Evolutionary conservation across 2,329 filamentous ascomycete genomes (phyloP), one percentile per base, ranked within the genome.

Genomic region (Pleomassaria siparia): DNA sequence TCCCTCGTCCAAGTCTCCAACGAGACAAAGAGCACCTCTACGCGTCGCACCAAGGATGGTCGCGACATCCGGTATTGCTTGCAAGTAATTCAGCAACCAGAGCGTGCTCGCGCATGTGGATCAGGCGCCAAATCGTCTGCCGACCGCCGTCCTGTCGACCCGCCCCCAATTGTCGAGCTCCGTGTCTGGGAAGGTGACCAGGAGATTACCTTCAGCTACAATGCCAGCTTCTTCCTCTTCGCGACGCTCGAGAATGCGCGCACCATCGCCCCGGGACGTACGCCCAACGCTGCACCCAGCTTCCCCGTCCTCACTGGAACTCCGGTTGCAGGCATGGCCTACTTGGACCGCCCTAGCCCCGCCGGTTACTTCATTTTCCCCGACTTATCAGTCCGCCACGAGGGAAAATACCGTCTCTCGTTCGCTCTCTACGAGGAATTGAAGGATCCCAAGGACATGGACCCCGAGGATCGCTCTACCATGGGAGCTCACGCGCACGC

Each of bases 301-400:
- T 85, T 87, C 35, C 88, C 94, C 0, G 91, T 97, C 20, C 76
- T 99, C 58, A 97, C 92, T 0, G 94, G 94, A 55, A 92, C 95
- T 60, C 91, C 91, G 0, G 92, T 96, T 12, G 94, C 92, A 15
- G 94, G 92, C 48, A 95, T 96, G 81, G 91, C 92, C 20, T 96
- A 97, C 67, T 81, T 99, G 42, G 92, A 97, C 68, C 87, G 92
- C 36, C 94, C 94, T 1, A 74, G 70, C 2, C 82, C 82, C 16
- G 84, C 84, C 13, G 94, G 91, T 45, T 99, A 97, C 72, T 99
- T 99, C 72, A 89, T 99, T 70, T 99, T 99, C 69, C 94, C 94
- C 2, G 94, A 99, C 71, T 78, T 97, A 22, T 96, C 92, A 0
- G 92, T 99, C 40, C 86, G 94, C 47, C 92, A 99, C 64, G 94